These are phyloP conservation scores for Wickerhamiella galacta DNA, from an alignment of 805 yeast genomes.

Conservation along the genomic window DNA sequence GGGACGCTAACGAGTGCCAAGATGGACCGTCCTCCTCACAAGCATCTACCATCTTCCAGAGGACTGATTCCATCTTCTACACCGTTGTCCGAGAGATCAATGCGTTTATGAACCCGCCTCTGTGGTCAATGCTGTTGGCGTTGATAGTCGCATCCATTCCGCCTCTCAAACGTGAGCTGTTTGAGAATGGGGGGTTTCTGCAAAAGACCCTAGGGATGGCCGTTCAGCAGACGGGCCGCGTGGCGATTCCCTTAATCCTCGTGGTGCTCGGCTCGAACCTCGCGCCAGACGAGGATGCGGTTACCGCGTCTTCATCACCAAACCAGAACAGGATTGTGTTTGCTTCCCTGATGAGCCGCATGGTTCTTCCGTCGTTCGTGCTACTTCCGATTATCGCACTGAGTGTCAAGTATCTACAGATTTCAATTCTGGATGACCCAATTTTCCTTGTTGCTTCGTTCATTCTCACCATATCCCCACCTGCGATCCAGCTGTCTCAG, in stretches of 20 bases:
- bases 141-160: slow-evolving; percentile 43
- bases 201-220: slow-evolving; percentile 37
- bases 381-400: slow-evolving; percentile 37
- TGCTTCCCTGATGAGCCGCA: slow-evolving; percentile 39
- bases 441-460: slow-evolving; percentile 44
- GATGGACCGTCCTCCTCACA: too few species aligned
- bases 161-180: slow-evolving; percentile 29
- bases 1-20: too few species aligned
- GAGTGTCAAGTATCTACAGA: slow-evolving; percentile 33
- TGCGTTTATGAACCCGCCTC: slow-evolving; percentile 45
- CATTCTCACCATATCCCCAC: slow-evolving; percentile 44
- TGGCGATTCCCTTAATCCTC: slow-evolving; percentile 44
- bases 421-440: slow-evolving; percentile 36
- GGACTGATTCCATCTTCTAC: not conserved
- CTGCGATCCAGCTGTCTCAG: slow-evolving; percentile 51
- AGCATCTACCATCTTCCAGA: not conserved
- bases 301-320: slow-evolving; percentile 14
- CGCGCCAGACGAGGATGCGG: slow-evolving; percentile 35
- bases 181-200: slow-evolving; percentile 30
- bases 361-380: slow-evolving; percentile 41
- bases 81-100: slow-evolving; percentile 10
- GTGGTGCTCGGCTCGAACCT: slow-evolving; percentile 46
- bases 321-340: slow-evolving; percentile 26
- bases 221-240: slow-evolving; percentile 35
- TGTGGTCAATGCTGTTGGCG: slow-evolving; percentile 46